These are phyloP conservation scores for Paraurostyla sp. DNA, from an alignment of 73 alveolate species.

Conservation along the genomic window DNA sequence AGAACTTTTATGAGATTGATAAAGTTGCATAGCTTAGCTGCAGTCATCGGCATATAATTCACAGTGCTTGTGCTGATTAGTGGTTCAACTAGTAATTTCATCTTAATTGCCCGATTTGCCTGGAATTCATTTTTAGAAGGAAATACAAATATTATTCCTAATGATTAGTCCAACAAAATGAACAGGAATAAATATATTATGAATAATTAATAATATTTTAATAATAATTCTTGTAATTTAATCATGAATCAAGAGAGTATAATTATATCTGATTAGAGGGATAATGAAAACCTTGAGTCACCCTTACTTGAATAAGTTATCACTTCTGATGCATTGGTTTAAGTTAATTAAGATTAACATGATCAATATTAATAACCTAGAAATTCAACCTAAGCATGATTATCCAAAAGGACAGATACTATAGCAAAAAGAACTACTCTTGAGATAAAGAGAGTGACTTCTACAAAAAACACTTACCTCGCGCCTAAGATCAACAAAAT, in stretches of 20 bases:
- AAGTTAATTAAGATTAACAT: neutral
- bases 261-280: no score
- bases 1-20: conserved; percentile 12
- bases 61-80: conserved; percentile 4
- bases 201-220: neutral
- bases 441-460: conserved; percentile 10
- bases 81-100: conserved; percentile 30
- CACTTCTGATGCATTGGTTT: no score
- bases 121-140: conserved; percentile 7
- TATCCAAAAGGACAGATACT: neutral
- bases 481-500: neutral
- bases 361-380: neutral
- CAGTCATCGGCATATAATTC: neutral
- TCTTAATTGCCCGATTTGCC: conserved; percentile 13
- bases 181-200: neutral
- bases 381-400: neutral
- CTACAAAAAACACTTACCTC: neutral
- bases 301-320: no score
- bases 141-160: conserved; percentile 1
- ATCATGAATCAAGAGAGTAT: no score
- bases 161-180: neutral
- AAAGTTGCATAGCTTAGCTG: neutral
- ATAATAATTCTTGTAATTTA: neutral
- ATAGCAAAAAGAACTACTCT: neutral
- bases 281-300: no score